phyloP scores from a whole-genome alignment of 2,329 filamentous ascomycete species.

The Esteya vermicola region DNA sequence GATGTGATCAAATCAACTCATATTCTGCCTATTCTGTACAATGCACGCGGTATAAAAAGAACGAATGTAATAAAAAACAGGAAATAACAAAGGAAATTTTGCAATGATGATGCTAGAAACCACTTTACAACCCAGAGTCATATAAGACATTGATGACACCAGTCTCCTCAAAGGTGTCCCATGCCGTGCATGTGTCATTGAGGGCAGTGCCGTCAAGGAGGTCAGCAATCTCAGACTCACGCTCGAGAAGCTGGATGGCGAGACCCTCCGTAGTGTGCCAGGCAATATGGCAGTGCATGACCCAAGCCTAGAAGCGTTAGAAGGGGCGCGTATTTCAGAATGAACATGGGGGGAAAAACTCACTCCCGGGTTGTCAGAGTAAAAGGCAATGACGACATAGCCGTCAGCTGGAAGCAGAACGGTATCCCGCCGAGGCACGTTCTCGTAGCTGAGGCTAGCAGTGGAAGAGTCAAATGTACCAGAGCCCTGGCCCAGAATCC shows the following conservation, averaged over 20 bases:
- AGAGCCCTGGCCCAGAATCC: conserved; percentile 16
- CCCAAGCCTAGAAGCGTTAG: no score
- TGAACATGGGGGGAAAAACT: background rate
- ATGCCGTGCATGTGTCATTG: background rate
- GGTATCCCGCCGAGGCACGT: conserved; percentile 28
- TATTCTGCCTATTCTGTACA: no score
- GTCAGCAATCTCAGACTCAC: background rate
- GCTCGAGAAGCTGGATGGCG: conserved; percentile 1
- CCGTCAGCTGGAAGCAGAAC: conserved; percentile 24
- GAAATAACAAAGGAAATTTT: background rate
- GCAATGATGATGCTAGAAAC: background rate
- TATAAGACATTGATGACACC: background rate
- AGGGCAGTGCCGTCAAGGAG: background rate
- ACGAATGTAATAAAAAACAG: no score
- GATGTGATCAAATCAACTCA: no score
- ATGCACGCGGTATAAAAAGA: no score
- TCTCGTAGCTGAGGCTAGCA: conserved; percentile 15
- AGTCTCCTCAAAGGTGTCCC: background rate
- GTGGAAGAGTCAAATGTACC: conserved; percentile 7
- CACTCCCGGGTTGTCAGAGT: conserved; percentile 30
- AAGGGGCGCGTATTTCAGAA: no score
- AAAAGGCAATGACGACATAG: conserved; percentile 29
- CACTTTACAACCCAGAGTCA: background rate
- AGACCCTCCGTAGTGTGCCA: conserved; percentile 27
- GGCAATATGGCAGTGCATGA: conserved; percentile 40